These are phyloP conservation scores for Posidonia oceanica DNA, from an alignment of 116 monocot species.

Conservation along the genomic window DNA sequence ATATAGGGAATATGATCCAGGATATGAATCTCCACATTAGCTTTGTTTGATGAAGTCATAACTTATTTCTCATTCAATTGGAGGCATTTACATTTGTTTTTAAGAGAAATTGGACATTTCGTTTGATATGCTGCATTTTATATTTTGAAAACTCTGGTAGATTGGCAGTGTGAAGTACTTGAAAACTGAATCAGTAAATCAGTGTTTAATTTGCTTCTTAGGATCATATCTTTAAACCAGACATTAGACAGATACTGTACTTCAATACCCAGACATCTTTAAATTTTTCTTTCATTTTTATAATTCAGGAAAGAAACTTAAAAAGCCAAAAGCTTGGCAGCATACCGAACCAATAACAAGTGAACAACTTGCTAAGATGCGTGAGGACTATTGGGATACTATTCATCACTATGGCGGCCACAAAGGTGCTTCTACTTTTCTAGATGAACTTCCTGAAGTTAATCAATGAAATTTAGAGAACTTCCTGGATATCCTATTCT, in stretches of 20 bases:
- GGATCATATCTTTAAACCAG: not conserved
- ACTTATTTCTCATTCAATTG: too few relatives aligned
- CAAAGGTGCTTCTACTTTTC: conserved; percentile 31
- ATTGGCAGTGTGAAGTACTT: not conserved
- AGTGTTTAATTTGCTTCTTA: too few relatives aligned
- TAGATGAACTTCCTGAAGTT: not conserved
- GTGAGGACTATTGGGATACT: conserved; percentile 92
- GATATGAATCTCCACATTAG: too few relatives aligned
- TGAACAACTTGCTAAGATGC: conserved; percentile 51
- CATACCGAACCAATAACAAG: conserved; percentile 51
- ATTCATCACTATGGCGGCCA: conserved; percentile 88
- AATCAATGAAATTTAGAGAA: not conserved
- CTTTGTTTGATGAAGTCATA: too few relatives aligned
- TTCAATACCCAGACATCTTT: not conserved
- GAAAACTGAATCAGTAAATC: not conserved
- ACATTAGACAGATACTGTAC: not conserved
- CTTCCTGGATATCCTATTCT: not conserved
- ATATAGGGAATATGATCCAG: too few relatives aligned
- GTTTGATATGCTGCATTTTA: not conserved
- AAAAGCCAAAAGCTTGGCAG: conserved; percentile 63
- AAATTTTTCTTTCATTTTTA: not conserved
- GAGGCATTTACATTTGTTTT: not conserved
- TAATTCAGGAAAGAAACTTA: conserved; percentile 7
- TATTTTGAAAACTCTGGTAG: not conserved
- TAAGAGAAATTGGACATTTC: not conserved